Conservation (phyloP, 1,284 basidiomycete genomes). For the Trametes sp. region DNA sequence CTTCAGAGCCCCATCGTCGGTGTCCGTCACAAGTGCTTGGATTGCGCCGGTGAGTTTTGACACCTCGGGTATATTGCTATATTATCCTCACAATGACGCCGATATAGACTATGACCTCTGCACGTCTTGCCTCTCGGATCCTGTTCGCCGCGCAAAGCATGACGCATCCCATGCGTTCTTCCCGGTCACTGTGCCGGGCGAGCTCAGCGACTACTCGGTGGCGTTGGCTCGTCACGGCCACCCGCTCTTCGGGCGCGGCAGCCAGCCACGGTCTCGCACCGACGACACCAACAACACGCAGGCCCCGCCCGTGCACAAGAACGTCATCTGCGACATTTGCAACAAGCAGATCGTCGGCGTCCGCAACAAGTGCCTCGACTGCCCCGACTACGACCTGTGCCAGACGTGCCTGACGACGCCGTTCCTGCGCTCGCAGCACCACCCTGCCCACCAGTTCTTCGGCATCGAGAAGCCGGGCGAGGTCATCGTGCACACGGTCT, state of each 20-base stretch:
- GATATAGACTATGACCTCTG: slow-evolving; percentile 74
- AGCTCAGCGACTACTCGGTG: slow-evolving; percentile 19
- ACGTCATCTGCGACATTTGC: slow-evolving; percentile 72
- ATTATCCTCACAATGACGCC: neutral
- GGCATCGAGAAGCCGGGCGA: slow-evolving; percentile 69
- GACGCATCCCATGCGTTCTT: slow-evolving; percentile 24
- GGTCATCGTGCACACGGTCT: slow-evolving; percentile 68
- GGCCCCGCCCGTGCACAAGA: slow-evolving; percentile 43
- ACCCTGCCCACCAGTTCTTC: slow-evolving; percentile 64
- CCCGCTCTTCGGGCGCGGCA: neutral
- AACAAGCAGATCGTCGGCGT: slow-evolving; percentile 60
- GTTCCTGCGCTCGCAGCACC: slow-evolving; percentile 28
- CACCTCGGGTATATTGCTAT: neutral
- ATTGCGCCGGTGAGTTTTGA: slow-evolving; percentile 55
- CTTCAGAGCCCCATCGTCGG: slow-evolving; percentile 63
- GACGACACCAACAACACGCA: neutral
- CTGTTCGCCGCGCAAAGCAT: slow-evolving; percentile 41
- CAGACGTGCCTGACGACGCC: slow-evolving; percentile 62
- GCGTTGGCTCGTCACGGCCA: slow-evolving; percentile 58
- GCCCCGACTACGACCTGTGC: slow-evolving; percentile 80
- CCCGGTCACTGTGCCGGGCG: slow-evolving; percentile 10
- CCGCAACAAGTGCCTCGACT: slow-evolving; percentile 80
- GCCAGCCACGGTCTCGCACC: neutral
- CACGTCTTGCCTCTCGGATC: slow-evolving; percentile 60
- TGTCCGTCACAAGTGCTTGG: slow-evolving; percentile 63